phyloP scores from a whole-genome alignment of 1,284 basidiomycete species.

The Tilletiopsis washingtonensis region DNA sequence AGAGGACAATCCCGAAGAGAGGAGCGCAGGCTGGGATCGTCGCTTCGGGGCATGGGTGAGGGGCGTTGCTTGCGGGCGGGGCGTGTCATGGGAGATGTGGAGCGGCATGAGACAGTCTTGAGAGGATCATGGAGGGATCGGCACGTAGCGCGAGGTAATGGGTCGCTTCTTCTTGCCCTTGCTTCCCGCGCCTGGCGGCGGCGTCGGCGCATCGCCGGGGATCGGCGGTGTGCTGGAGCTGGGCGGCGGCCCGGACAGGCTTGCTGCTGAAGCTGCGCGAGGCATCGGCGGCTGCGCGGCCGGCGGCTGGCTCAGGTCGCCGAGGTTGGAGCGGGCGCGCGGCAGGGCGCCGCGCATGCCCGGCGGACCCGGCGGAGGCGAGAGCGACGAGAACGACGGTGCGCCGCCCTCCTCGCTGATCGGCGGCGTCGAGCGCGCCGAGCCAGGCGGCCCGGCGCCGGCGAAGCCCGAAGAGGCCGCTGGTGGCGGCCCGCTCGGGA shows the following conservation, averaged over 20 bases:
- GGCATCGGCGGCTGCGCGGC: conserved; percentile 24
- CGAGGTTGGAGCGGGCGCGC: conserved; percentile 30
- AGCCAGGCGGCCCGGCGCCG: conserved; percentile 13
- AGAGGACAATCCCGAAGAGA: no score
- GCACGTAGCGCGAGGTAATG: conserved; percentile 43
- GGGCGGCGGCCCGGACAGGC: conserved; percentile 9
- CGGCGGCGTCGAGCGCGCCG: conserved; percentile 21
- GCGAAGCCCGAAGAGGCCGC: not conserved
- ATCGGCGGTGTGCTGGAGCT: conserved; percentile 5
- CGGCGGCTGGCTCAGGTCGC: conserved; percentile 30
- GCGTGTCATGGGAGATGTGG: no score
- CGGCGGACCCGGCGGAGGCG: conserved; percentile 6
- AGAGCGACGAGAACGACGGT: not conserved
- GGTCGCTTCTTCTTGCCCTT: conserved; percentile 38
- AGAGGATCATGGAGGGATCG: not conserved
- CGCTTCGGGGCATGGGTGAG: no score
- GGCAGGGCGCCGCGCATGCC: conserved; percentile 11
- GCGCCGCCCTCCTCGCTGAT: conserved; percentile 18
- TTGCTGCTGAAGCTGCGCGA: conserved; percentile 5
- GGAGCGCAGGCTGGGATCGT: no score
- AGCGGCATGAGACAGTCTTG: no score
- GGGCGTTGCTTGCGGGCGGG: no score
- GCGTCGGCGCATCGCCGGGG: conserved; percentile 14
- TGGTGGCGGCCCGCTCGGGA: conserved; percentile 4
- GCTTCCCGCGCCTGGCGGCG: conserved; percentile 12